Conservation (phyloP, 352 stramenopile genomes). For the Globisporangium canariense region DNA sequence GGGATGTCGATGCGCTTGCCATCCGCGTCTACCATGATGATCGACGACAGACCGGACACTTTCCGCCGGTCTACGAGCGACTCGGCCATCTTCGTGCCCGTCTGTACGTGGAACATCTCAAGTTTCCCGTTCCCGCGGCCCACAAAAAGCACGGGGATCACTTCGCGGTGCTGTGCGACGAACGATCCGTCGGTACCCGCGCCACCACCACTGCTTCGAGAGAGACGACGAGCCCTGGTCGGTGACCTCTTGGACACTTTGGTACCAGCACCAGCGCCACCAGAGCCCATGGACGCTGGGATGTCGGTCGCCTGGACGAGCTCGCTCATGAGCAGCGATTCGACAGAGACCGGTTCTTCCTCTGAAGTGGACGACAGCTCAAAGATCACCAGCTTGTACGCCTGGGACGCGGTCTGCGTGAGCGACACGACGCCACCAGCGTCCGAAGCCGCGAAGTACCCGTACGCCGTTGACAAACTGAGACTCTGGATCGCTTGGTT, state of each 20-base stretch:
- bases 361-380: conserved; percentile 28
- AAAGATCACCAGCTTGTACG: conserved; percentile 58
- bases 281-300: conserved; percentile 17
- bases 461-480: conserved; percentile 42
- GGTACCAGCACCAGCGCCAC: background rate
- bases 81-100: conserved; percentile 64
- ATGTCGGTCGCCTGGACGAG: conserved; percentile 64
- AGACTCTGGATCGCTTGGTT: conserved; percentile 50
- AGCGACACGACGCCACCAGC: conserved; percentile 55
- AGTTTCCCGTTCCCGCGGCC: conserved; percentile 62
- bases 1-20: conserved; percentile 42
- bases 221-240: conserved; percentile 6
- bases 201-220: conserved; percentile 2
- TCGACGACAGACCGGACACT: conserved; percentile 38
- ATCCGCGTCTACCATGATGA: conserved; percentile 57
- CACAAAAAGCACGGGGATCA: conserved; percentile 64
- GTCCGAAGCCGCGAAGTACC: conserved; percentile 54
- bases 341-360: conserved; percentile 50
- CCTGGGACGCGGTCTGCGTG: conserved; percentile 43
- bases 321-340: conserved; percentile 64
- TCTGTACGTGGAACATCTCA: conserved; percentile 74
- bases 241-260: conserved; percentile 6
- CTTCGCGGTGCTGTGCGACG: conserved; percentile 41
- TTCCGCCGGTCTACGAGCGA: conserved; percentile 48
- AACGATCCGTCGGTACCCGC: conserved; percentile 13